phyloP scores from a whole-genome alignment of 345 rosid genomes.

The Melastoma malabathricum region DNA sequence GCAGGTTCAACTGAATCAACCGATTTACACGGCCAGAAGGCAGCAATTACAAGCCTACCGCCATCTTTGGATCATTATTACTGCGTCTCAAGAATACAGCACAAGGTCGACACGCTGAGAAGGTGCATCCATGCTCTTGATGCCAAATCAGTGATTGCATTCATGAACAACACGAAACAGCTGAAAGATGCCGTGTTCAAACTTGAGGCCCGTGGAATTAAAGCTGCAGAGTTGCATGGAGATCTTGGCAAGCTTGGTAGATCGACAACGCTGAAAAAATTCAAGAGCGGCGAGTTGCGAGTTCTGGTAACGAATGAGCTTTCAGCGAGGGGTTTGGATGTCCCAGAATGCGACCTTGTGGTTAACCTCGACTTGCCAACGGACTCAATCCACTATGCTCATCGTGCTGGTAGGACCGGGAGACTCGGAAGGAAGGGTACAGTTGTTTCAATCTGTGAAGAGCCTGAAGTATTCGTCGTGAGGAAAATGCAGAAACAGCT shows the following conservation, averaged over 20 bases:
- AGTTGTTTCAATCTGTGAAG: conserved; percentile 79
- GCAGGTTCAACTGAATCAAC: conserved; percentile 25
- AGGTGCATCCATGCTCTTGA: conserved; percentile 83
- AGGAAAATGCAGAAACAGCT: conserved; percentile 88
- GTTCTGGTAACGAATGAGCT: conserved; percentile 84
- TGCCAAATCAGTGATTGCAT: conserved; percentile 69
- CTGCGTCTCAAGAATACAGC: conserved; percentile 64
- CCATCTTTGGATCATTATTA: conserved; percentile 73
- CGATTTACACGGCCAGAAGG: conserved; percentile 30
- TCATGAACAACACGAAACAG: conserved; percentile 85
- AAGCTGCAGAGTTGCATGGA: conserved; percentile 77
- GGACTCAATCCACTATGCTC: conserved; percentile 71
- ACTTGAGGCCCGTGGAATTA: conserved; percentile 81
- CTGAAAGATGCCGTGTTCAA: conserved; percentile 85
- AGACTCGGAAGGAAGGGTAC: conserved; percentile 80
- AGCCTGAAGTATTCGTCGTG: conserved; percentile 67
- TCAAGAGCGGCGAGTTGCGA: conserved; percentile 76
- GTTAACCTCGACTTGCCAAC: conserved; percentile 79
- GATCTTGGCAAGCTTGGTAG: conserved; percentile 91
- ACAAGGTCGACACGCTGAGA: conserved; percentile 75
- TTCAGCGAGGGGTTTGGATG: conserved; percentile 86
- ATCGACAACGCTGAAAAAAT: conserved; percentile 64
- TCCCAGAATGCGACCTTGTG: conserved; percentile 84
- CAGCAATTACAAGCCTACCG: conserved; percentile 58
- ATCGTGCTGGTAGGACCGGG: conserved; percentile 84